phyloP scores from a whole-genome alignment of 2,329 filamentous ascomycete genomes.

The Colletotrichum sp. region DNA sequence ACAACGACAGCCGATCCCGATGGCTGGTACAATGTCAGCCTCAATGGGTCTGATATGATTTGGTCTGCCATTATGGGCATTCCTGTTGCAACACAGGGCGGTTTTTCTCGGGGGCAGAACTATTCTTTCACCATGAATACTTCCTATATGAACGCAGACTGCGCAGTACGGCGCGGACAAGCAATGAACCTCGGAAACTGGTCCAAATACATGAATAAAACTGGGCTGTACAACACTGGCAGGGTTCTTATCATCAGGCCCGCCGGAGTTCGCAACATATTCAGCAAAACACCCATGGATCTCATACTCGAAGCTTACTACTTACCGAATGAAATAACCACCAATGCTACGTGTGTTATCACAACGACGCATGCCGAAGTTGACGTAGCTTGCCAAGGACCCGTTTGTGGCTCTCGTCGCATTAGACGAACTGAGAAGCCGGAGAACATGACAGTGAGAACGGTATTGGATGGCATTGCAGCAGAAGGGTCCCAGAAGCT shows the following conservation, averaged over 20 bases:
- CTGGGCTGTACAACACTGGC: background rate
- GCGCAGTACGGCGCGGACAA: no score
- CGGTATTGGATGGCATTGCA: background rate
- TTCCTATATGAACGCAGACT: no score
- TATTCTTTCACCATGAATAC: no score
- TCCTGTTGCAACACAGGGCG: background rate
- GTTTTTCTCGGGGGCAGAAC: background rate
- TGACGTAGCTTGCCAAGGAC: background rate
- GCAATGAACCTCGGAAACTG: background rate
- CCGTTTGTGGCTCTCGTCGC: background rate
- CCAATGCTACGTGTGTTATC: background rate
- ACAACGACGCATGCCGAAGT: background rate
- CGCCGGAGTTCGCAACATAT: background rate
- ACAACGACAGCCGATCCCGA: background rate
- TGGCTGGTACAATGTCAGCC: background rate
- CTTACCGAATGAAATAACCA: background rate
- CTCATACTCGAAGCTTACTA: background rate
- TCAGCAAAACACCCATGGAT: background rate
- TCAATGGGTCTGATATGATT: background rate
- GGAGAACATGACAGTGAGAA: background rate
- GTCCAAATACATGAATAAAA: background rate
- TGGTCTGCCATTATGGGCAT: background rate
- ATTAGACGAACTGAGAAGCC: background rate
- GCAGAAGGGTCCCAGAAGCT: rapidly evolving
- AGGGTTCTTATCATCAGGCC: background rate